Percentiles rank a stretch among this genome's conserved stretches.
phyloP scores from a whole-genome alignment of 2,329 filamentous ascomycete species.

The Neobulgaria alba region DNA sequence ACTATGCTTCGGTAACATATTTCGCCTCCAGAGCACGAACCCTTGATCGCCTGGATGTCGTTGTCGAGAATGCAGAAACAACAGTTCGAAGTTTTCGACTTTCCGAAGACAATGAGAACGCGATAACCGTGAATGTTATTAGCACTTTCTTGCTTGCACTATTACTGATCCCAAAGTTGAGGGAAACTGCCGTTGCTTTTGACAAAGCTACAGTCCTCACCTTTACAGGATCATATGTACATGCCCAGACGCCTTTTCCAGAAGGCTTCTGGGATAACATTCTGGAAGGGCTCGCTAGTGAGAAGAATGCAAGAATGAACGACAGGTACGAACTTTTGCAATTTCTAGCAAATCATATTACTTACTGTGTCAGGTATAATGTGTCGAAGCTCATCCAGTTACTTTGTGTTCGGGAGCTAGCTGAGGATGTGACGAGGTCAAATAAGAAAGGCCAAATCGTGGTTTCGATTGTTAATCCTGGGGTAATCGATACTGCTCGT shows the following conservation, averaged over 20 bases:
- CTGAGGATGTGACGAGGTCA: constrained; percentile 13
- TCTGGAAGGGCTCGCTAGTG: constrained; percentile 17
- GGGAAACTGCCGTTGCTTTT: constrained; percentile 12
- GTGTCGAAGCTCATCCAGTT: constrained; percentile 26
- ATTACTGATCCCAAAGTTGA: constrained; percentile 21
- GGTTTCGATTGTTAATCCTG: constrained; percentile 25
- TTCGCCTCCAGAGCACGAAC: constrained; percentile 3
- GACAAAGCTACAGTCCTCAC: constrained; percentile 6
- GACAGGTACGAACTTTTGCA: constrained; percentile 6
- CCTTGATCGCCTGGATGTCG: constrained; percentile 11
- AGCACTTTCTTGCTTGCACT: constrained; percentile 21
- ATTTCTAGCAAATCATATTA: not conserved
- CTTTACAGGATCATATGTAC: constrained; percentile 9
- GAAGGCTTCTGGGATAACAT: constrained; percentile 7
- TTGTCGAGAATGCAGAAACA: constrained; percentile 15
- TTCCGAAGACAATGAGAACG: constrained; percentile 8
- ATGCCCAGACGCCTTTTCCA: constrained; percentile 7
- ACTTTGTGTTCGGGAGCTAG: constrained; percentile 20
- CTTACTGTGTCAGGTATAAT: constrained; percentile 19
- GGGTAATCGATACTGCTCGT: constrained; percentile 25
- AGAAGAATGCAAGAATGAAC: constrained; percentile 11
- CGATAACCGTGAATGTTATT: constrained; percentile 15
- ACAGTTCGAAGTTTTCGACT: constrained; percentile 4
- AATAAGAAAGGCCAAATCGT: constrained; percentile 14
- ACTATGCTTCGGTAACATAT: constrained; percentile 10